Base-by-base conservation (phyloP, 2,329 filamentous ascomycete species). In the Phyllosticta capitalensis region DNA sequence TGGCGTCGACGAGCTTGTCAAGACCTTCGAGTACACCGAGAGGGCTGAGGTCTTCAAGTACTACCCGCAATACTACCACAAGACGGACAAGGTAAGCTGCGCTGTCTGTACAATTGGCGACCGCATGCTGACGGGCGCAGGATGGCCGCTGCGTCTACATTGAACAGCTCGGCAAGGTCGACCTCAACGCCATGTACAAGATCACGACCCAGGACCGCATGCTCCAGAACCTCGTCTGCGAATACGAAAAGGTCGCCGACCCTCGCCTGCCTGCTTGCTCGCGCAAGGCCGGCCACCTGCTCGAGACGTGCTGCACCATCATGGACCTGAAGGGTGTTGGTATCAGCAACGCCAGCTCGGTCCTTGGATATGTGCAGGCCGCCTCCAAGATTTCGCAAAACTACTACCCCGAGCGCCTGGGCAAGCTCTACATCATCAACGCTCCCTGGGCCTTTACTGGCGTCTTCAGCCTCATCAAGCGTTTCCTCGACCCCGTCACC, bases 61-160 rank as follows among this genome's bases (percentile, higher is more conserved):
- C 81, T 99, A 99, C 78, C 90, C 90, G 54, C 94, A 99, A 78
- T 99, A 94, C 81, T 99, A 99, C 80, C 94, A 99, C 83, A 96
- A 96, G 80, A 92, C 86, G 12, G 90, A 94, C 77, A 91, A 90
- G 74, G 81, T 83, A 71, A 20, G 70, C 63, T 24, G 17, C 21
- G 5, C n/a, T 19, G 6, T 20, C 9, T n/a, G 20, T n/a, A 17
- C 30, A 54, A 59, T 49, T 54, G 5, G 51, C 58, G 19, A 61
- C 22, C 30, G 52, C 17, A 33, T 45, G 22, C 49, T 55, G 24
- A 54, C 24, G 51, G 14, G 17, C 50, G 54, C 65, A 96, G 91
- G 94, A 97, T 78, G 94, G 94, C 67, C 89, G 94, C 67, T 94
- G 94, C 56, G 85, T 97, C 65, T 99, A 99, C 81, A 96, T 97